Percentiles rank a stretch among this genome's conserved stretches.
Evolutionary conservation across 2,329 filamentous ascomycete species (phyloP).

Genomic region (Hyphodiscus sp.): DNA sequence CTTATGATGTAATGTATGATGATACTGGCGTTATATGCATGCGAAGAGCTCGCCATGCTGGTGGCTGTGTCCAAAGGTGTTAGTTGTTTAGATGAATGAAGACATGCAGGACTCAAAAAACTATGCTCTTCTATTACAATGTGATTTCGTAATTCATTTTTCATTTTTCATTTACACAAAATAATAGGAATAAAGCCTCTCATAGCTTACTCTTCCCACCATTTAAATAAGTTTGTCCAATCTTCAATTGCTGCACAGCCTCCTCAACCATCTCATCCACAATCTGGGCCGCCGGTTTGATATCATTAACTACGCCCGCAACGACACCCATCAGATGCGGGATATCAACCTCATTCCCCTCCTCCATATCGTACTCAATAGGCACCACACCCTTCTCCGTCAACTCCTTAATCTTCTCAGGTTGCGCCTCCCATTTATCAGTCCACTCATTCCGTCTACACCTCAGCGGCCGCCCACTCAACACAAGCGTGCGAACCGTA

Average conservation of each 20-base stretch:
- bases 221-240: slow-evolving; percentile 53
- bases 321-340: slow-evolving; percentile 95
- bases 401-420: slow-evolving; percentile 67
- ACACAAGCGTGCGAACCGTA: slow-evolving; percentile 74
- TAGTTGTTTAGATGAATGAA: neutral
- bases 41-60: slow-evolving; percentile 30
- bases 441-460: slow-evolving; percentile 82
- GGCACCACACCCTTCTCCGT: slow-evolving; percentile 74
- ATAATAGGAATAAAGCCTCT: neutral
- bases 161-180: neutral
- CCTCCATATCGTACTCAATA: slow-evolving; percentile 74
- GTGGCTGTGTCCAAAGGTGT: slow-evolving; percentile 12
- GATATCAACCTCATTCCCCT: slow-evolving; percentile 74
- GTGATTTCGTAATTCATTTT: neutral
- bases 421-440: slow-evolving; percentile 69
- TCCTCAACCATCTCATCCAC: slow-evolving; percentile 85
- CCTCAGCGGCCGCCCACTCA: slow-evolving; percentile 75
- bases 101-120: neutral
- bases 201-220: slow-evolving; percentile 32
- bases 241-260: slow-evolving; percentile 60
- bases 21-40: slow-evolving; percentile 24
- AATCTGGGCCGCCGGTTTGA: slow-evolving; percentile 78
- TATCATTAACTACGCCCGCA: slow-evolving; percentile 65
- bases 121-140: neutral
- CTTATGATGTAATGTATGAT: slow-evolving; percentile 1